Evolutionary conservation across 495 filamentous ascomycete genomes (phyloP).

Genomic region (Aspergillus cavernicola): DNA sequence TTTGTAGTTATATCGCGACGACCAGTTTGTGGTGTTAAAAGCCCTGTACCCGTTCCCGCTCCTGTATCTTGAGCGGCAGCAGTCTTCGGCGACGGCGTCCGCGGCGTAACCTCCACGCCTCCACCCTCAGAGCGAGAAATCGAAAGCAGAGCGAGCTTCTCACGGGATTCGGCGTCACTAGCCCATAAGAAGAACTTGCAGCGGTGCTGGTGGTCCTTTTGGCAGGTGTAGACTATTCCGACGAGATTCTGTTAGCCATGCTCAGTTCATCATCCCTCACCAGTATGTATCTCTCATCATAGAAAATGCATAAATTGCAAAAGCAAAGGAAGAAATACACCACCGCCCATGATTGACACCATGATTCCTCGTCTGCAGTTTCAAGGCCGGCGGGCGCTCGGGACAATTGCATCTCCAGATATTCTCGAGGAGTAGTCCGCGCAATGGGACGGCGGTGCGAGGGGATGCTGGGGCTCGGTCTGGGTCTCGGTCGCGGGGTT

Average conservation of each 20-base stretch:
- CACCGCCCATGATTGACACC: slow-evolving; percentile 59
- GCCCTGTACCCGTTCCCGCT: slow-evolving; percentile 12
- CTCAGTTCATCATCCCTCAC: too few relatives aligned
- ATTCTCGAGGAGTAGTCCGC: slow-evolving; percentile 54
- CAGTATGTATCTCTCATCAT: neutral
- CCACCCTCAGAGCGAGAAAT: slow-evolving; percentile 46
- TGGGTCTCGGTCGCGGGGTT: slow-evolving; percentile 14
- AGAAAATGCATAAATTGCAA: neutral
- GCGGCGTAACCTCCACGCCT: slow-evolving; percentile 6
- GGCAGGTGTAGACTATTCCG: slow-evolving; percentile 61
- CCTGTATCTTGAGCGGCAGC: neutral
- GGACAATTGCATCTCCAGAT: slow-evolving; percentile 65
- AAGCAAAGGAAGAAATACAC: slow-evolving; percentile 34
- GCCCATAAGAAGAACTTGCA: slow-evolving; percentile 74
- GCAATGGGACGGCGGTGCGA: slow-evolving; percentile 33
- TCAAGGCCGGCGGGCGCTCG: slow-evolving; percentile 56
- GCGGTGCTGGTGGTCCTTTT: slow-evolving; percentile 42
- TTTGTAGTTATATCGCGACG: slow-evolving; percentile 10
- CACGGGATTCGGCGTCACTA: slow-evolving; percentile 55
- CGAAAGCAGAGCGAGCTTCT: slow-evolving; percentile 46
- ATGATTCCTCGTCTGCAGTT: slow-evolving; percentile 62
- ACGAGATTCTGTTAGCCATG: neutral
- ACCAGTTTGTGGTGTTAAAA: slow-evolving; percentile 39
- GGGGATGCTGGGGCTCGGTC: too few relatives aligned
- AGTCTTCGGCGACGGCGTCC: slow-evolving; percentile 22